Base-by-base conservation (phyloP, 768 basidiomycete species). In the Holtermanniella nyarrowii region DNA sequence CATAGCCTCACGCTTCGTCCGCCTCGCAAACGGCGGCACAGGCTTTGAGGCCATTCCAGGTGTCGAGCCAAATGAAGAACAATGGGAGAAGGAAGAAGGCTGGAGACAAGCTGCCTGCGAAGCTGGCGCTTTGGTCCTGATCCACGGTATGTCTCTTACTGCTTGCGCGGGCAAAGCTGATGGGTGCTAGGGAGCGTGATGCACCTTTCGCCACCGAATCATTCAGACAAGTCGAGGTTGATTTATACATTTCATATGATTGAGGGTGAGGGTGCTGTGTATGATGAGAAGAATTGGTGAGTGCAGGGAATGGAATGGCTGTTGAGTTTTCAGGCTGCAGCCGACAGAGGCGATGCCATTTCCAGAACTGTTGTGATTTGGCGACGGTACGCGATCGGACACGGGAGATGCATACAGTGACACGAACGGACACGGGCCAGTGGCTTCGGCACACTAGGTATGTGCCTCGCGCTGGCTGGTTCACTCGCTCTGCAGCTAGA, bases 231-330 rank as follows among this genome's bases (percentile, higher is more conserved):
- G 55, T 88, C 88, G 1, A 79, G 95, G 5, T 73, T 74, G 50
- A 91, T 91, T 24, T 99, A 97, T 68, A 97, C 95, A 0, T 96
- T 95, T 71, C 91, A 73, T 50, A 73, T 72, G 93, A 62, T 83
- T 78, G 18, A 77, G 78, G 21, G 72, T 77, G 5, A 72, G 65
- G 68, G 62, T 1, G 52, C 53, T 4, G 41, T 52, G 39, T 95
- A 91, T 52, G 93, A 96, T 55, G 78, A 81, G 62, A 87, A 86
- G 79, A 96, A 95, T 66, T 95, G 91, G 69, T 65, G 22, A 20
- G 61, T 55, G 27, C n/a, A 22, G 20, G 14, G 1, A 41, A 16
- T 45, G 41, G 26, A 39, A 18, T 26, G 44, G 41, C 7, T 12
- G 18, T 14, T 24, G 25, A 21, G 12, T 42, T 3, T 16, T 44